Base-by-base conservation (phyloP, 352 stramenopile species). In the Phytopythium chamaehyphon region DNA sequence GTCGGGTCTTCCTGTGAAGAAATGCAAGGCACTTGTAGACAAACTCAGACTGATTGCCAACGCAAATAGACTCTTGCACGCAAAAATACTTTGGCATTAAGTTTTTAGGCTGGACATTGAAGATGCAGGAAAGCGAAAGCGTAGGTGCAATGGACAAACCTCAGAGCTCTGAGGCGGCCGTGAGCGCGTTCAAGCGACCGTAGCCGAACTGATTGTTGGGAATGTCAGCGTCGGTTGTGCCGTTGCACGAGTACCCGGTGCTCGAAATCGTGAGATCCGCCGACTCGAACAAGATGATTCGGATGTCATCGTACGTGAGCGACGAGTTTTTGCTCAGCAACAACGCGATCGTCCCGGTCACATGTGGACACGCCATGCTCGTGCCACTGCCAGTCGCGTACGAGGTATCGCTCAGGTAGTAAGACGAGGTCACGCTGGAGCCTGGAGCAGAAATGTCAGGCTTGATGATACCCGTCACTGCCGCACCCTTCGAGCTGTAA, bases 201-300 rank as follows among this genome's bases (percentile, higher is more conserved):
- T 63, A 60, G 31, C 56, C 59, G 36, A 54, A 61, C 23, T 49
- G 45, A 40, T 64, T 64, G 57, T 68, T 72, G 15, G 59, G 59
- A 35, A 54, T 69, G 16, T 26, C 12, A 4, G 44, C 31, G 48
- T 73, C 56, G 14, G n/a, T 12, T 9, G 50, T 55, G 48, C 42
- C 31, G 35, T 59, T 62, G 54, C 65, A 74, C 26, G 40, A 46
- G 14, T 61, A 54, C 24, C 37, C 33, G 12, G 45, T 24, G n/a
- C 50, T 24, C 18, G 28, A 44, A 16, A 69, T 42, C 18, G 19
- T 46, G 10, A 38, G 51, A 22, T 68, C 62, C 19, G 37, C 47
- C 8, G 40, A 67, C 8, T 42, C 28, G 2, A 46, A 39, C 26
- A 69, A 45, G 1, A n/a, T 3, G 2, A 24, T 15, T 10, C 39